Percentiles rank a stretch among this genome's conserved stretches.
These are phyloP conservation scores for Taxillus chinensis DNA, from an alignment of 164 flowering plant species.

Conservation along the genomic window DNA sequence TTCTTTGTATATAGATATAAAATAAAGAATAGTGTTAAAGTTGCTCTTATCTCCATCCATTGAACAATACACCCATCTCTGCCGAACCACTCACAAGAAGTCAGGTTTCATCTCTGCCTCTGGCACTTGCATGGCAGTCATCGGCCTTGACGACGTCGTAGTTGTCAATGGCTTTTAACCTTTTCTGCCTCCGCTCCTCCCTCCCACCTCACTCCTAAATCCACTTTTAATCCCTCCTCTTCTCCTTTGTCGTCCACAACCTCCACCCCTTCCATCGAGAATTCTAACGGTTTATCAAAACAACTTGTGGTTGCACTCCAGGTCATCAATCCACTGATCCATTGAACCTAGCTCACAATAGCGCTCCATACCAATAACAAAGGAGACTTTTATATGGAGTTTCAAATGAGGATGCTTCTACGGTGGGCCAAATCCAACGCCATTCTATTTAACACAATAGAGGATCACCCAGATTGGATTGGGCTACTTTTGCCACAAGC, in stretches of 20 bases:
- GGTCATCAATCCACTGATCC: slow-evolving; percentile 23
- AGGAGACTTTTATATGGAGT: slow-evolving; percentile 24
- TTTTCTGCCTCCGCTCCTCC: slow-evolving; percentile 23
- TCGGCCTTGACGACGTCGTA: too few species aligned
- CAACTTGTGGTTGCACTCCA: slow-evolving; percentile 14
- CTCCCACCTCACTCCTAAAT: slow-evolving; percentile 32
- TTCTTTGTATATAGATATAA: too few species aligned
- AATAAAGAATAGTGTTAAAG: too few species aligned
- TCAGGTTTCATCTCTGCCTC: too few species aligned
- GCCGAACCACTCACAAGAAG: too few species aligned
- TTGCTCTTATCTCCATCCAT: too few species aligned
- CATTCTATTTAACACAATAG: slow-evolving; percentile 39
- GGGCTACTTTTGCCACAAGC: slow-evolving; percentile 19
- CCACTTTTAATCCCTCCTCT: slow-evolving; percentile 30
- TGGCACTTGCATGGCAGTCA: too few species aligned
- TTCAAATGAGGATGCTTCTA: slow-evolving; percentile 12
- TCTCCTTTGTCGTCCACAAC: slow-evolving; percentile 33
- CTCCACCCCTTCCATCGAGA: slow-evolving; percentile 43
- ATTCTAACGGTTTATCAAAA: slow-evolving; percentile 32
- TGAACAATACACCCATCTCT: too few species aligned
- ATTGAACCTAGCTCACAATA: slow-evolving; percentile 23
- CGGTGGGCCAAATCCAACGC: slow-evolving; percentile 25
- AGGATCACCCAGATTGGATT: slow-evolving; percentile 32
- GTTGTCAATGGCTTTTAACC: slow-evolving; percentile 19
- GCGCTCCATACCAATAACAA: slow-evolving; percentile 19